Evolutionary conservation across 805 yeast genomes (phyloP), one percentile per base, ranked within the genome.

Genomic region (Citeromyces nyonsensis): DNA sequence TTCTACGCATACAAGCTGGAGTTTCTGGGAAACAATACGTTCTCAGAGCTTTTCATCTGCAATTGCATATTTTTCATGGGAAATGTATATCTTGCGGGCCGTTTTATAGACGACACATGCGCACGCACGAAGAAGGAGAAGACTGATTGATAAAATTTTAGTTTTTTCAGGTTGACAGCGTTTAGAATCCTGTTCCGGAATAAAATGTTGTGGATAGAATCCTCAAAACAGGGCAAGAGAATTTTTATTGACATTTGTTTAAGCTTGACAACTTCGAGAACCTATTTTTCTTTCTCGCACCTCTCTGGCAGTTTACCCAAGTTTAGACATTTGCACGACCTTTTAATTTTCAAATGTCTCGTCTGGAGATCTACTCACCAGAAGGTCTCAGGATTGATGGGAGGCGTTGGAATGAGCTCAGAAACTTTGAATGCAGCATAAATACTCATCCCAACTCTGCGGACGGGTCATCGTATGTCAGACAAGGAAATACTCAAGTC

Each of bases 301-400:
- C n/a, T n/a, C n/a, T n/a, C n/a, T n/a, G n/a, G n/a, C n/a, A n/a
- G n/a, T n/a, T n/a, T n/a, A n/a, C n/a, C n/a, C n/a, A n/a, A n/a
- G n/a, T n/a, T n/a, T n/a, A n/a, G n/a, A n/a, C n/a, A n/a, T n/a
- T n/a, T n/a, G 22, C 22, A 18, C 22, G 22, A 18, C 22, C 6
- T 7, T 18, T 18, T 5, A 18, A 5, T 18, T 18, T 18, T 18
- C 22, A 5, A 13, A 32, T 32, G 34, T 27, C 35, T n/a, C 32
- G 81, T 35, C 54, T 73, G 43, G 98, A 91, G 59, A 54, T 91
- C 29, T 88, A 82, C 49, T 86, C 96, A 0, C 95, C 95, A 5
- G 97, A 91, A 54, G 98, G 98, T 4, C 64, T 91, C 30, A 64
- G 98, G 40, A 60, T 78, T 10, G 97, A 91, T 51, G 98, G 98